Conservation (phyloP, 306 rosid species). For the Mucuna pruriens region DNA sequence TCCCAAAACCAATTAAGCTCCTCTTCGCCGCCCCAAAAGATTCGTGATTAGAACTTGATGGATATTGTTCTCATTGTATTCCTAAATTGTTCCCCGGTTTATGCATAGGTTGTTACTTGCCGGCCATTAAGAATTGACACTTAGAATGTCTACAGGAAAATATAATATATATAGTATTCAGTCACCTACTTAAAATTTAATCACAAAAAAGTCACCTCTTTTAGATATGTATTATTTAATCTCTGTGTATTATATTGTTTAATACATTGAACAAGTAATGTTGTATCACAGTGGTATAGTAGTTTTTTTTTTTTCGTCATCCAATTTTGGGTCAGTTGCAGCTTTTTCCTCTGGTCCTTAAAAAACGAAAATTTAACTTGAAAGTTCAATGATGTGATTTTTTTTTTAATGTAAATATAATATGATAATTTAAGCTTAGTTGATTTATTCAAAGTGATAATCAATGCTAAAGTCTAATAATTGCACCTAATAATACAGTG, state of each 20-base stretch:
- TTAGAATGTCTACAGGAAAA: too few species aligned
- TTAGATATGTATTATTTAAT: neutral
- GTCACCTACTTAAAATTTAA: slow-evolving; percentile 5
- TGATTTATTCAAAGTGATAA: neutral
- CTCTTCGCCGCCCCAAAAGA: slow-evolving; percentile 40
- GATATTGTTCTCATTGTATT: slow-evolving; percentile 18
- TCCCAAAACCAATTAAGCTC: slow-evolving; percentile 7
- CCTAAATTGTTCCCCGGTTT: neutral
- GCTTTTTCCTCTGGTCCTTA: too few species aligned
- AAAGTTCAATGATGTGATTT: neutral
- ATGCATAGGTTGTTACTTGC: slow-evolving; percentile 33
- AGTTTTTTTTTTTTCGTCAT: too few species aligned
- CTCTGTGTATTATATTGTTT: too few species aligned
- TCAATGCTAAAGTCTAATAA: neutral
- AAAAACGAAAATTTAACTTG: neutral
- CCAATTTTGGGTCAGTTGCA: neutral
- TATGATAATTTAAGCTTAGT: neutral
- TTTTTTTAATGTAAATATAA: neutral
- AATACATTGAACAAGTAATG: too few species aligned
- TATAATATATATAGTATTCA: too few species aligned
- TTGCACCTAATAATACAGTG: too few species aligned
- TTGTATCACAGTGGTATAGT: too few species aligned
- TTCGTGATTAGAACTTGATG: slow-evolving; percentile 35
- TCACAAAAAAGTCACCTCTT: neutral
- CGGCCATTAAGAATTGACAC: slow-evolving; percentile 18